Percentiles rank a stretch among this genome's conserved stretches.
Evolutionary conservation across 345 rosid genomes (phyloP).

Genomic region (Sonneratia caseolaris): DNA sequence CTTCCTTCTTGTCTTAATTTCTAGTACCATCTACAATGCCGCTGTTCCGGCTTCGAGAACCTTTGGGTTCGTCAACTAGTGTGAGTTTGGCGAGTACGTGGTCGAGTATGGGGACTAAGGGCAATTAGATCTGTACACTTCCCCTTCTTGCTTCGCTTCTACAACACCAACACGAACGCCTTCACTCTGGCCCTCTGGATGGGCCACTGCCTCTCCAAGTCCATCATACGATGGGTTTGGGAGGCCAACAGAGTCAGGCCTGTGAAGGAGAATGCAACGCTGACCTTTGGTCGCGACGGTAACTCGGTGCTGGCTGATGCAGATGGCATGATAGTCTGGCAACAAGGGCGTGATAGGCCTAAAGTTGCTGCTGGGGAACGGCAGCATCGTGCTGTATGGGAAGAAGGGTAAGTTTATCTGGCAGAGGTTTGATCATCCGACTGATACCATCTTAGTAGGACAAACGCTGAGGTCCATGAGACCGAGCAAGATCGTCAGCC

Average conservation of each 20-base stretch:
- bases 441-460: constrained; percentile 37
- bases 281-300: constrained; percentile 38
- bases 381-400: constrained; percentile 45
- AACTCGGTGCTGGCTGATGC: constrained; percentile 47
- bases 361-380: constrained; percentile 25
- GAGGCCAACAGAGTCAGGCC: constrained; percentile 62
- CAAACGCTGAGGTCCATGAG: constrained; percentile 22
- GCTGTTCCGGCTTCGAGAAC: constrained; percentile 28
- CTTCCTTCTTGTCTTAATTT: too few relatives aligned
- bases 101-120: constrained; percentile 34
- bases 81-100: constrained; percentile 37
- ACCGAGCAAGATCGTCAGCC: constrained; percentile 29
- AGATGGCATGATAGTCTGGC: constrained; percentile 52
- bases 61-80: constrained; percentile 30
- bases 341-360: constrained; percentile 43
- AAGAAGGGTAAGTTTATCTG: constrained; percentile 31
- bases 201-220: constrained; percentile 28
- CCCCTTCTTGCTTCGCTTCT: constrained; percentile 52
- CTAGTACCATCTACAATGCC: constrained; percentile 4
- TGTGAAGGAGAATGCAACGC: constrained; percentile 46
- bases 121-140: constrained; percentile 7
- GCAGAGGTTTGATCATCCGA: constrained; percentile 50
- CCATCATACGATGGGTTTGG: constrained; percentile 49
- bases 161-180: constrained; percentile 51
- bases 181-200: constrained; percentile 46